These are phyloP conservation scores for Psophocarpus tetragonolobus DNA, from an alignment of 306 rosid species.

Conservation along the genomic window DNA sequence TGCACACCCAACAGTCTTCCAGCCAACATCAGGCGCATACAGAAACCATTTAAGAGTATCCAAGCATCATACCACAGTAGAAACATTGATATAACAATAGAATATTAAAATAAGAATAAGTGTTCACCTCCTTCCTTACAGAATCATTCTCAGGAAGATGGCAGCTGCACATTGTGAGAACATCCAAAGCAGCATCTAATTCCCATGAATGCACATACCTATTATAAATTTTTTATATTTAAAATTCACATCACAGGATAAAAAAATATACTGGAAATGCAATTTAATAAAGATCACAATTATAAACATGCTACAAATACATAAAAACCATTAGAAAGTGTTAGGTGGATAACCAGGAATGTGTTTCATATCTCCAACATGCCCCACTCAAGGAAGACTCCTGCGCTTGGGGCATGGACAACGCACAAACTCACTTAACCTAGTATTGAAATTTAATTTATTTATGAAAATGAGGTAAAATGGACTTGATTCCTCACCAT, in stretches of 20 bases:
- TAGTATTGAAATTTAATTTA: slow-evolving; percentile 11
- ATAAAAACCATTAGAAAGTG: slow-evolving; percentile 9
- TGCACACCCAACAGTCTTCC: not conserved
- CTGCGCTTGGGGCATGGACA: not conserved
- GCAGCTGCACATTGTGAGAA: slow-evolving; percentile 97
- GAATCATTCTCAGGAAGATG: slow-evolving; percentile 74
- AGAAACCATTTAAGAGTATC: slow-evolving; percentile 2
- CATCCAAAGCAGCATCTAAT: slow-evolving; percentile 92
- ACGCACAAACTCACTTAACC: not conserved
- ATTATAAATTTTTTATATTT: slow-evolving; percentile 33
- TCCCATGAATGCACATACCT: slow-evolving; percentile 93
- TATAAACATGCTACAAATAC: slow-evolving; percentile 17
- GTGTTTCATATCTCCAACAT: slow-evolving; percentile 15
- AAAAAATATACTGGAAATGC: slow-evolving; percentile 15
- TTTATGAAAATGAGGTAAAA: not conserved
- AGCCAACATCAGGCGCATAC: not conserved
- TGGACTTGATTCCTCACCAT: slow-evolving; percentile 10
- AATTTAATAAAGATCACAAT: not conserved
- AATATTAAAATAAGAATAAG: slow-evolving; percentile 25
- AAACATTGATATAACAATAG: slow-evolving; percentile 4
- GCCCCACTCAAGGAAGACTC: slow-evolving; percentile 16
- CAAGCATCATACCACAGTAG: slow-evolving; percentile 12
- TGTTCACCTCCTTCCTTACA: slow-evolving; percentile 68
- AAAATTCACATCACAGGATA: slow-evolving; percentile 9
- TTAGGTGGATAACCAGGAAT: not conserved